Conservation (phyloP, 352 stramenopile species). For the Phytopythium montanum region DNA sequence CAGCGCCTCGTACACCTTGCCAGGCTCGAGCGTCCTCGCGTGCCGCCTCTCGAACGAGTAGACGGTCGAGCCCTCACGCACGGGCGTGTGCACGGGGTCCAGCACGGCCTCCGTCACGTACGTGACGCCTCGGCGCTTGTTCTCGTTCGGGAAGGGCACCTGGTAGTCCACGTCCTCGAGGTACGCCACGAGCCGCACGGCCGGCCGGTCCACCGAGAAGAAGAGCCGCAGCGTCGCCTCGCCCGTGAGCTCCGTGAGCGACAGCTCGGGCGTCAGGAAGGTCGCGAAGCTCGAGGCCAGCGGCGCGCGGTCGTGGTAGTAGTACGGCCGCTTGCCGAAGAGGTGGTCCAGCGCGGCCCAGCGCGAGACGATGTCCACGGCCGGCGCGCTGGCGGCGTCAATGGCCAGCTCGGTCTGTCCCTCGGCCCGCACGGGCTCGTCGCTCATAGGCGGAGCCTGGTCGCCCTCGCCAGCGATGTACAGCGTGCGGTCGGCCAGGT, state of each 20-base stretch:
- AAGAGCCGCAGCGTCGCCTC: conserved; percentile 72
- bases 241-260: conserved; percentile 65
- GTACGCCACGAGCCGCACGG: conserved; percentile 68
- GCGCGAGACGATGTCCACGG: conserved; percentile 52
- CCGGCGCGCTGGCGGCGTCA: conserved; percentile 35
- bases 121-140: conserved; percentile 72
- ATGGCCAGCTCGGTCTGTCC: no score
- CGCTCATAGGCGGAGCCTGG: conserved; percentile 43
- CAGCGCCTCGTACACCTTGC: conserved; percentile 73
- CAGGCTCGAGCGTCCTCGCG: conserved; percentile 50
- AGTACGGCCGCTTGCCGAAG: conserved; percentile 68
- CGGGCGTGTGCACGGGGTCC: conserved; percentile 64
- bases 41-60: conserved; percentile 67
- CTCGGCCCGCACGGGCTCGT: no score
- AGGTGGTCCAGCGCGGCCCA: conserved; percentile 73
- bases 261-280: conserved; percentile 56
- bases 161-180: conserved; percentile 78
- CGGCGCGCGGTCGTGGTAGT: conserved; percentile 70
- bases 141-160: conserved; percentile 70
- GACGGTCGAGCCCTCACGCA: conserved; percentile 54
- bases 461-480: conserved; percentile 43
- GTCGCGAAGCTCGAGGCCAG: conserved; percentile 49
- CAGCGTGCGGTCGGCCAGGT: conserved; percentile 45
- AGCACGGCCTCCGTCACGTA: conserved; percentile 79
- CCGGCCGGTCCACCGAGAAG: conserved; percentile 69